These are phyloP conservation scores for Gnaphalium uliginosum DNA, from an alignment of 129 eudicot genomes.

Conservation along the genomic window DNA sequence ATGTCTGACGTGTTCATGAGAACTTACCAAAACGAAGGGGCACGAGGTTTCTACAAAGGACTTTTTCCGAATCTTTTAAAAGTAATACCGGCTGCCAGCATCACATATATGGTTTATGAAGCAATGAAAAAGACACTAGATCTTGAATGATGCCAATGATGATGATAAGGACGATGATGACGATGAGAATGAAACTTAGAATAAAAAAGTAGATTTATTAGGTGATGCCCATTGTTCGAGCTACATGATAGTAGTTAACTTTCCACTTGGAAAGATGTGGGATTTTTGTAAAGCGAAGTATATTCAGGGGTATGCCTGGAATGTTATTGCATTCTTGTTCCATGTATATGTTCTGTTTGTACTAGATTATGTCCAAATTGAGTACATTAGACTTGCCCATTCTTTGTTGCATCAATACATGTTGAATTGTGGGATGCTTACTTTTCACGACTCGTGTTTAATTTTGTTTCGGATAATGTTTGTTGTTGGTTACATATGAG, in stretches of 20 bases:
- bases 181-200: slow-evolving; percentile 22
- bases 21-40: slow-evolving; percentile 73
- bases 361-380: slow-evolving; percentile 23
- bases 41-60: slow-evolving; percentile 91
- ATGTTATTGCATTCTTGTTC: slow-evolving; percentile 12
- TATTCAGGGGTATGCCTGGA: slow-evolving; percentile 20
- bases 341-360: slow-evolving; percentile 28
- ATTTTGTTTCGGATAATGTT: background rate
- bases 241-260: slow-evolving; percentile 25
- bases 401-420: slow-evolving; percentile 39
- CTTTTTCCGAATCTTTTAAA: slow-evolving; percentile 92
- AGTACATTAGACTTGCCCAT: slow-evolving; percentile 33
- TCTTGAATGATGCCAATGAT: slow-evolving; percentile 49
- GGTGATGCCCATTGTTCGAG: slow-evolving; percentile 28
- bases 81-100: slow-evolving; percentile 97
- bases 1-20: slow-evolving; percentile 81
- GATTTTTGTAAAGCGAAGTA: slow-evolving; percentile 31
- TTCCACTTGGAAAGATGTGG: slow-evolving; percentile 28
- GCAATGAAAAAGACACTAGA: slow-evolving; percentile 90
- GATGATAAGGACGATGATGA: slow-evolving; percentile 18
- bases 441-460: background rate
- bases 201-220: slow-evolving; percentile 25
- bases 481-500: background rate
- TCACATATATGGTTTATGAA: slow-evolving; percentile 89
- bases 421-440: slow-evolving; percentile 24